Evolutionary conservation across 805 yeast genomes (phyloP).

Genomic region (Wickerhamomyces subpelliculosus): DNA sequence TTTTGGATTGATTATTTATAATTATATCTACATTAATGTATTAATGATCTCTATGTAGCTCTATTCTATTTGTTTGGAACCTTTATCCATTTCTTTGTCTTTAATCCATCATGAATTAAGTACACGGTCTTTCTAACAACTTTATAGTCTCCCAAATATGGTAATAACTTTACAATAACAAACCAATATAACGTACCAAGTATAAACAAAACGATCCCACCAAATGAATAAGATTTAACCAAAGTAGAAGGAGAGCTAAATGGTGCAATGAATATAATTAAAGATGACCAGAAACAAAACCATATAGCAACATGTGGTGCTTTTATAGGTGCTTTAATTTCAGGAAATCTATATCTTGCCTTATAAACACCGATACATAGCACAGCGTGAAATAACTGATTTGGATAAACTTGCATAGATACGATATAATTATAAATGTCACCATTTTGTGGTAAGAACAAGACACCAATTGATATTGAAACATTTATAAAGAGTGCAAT

Average conservation of each 20-base stretch:
- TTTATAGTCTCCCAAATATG: conserved; percentile 7
- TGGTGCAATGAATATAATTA: conserved; percentile 6
- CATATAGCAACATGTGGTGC: conserved; percentile 28
- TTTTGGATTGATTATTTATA: not conserved
- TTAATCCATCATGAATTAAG: not conserved
- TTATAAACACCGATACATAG: conserved; percentile 51
- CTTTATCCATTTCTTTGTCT: not conserved
- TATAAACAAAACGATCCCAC: conserved; percentile 39
- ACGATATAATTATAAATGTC: conserved; percentile 32
- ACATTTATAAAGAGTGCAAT: conserved; percentile 34
- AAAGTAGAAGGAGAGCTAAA: conserved; percentile 7
- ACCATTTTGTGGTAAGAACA: conserved; percentile 24
- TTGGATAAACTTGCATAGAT: conserved; percentile 38
- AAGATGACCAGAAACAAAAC: conserved; percentile 8
- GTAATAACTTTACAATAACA: conserved; percentile 4
- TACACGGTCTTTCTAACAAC: not conserved
- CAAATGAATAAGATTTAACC: conserved; percentile 8
- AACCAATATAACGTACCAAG: conserved; percentile 28
- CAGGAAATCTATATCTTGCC: conserved; percentile 40
- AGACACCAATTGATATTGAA: conserved; percentile 24
- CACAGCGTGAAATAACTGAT: conserved; percentile 40
- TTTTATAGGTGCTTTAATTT: conserved; percentile 40
- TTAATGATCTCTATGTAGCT: not conserved
- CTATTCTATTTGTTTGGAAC: not conserved
- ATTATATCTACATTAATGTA: too few relatives aligned